Conservation (phyloP, 2,329 filamentous ascomycete species). For the Fragosphaeria purpurea region DNA sequence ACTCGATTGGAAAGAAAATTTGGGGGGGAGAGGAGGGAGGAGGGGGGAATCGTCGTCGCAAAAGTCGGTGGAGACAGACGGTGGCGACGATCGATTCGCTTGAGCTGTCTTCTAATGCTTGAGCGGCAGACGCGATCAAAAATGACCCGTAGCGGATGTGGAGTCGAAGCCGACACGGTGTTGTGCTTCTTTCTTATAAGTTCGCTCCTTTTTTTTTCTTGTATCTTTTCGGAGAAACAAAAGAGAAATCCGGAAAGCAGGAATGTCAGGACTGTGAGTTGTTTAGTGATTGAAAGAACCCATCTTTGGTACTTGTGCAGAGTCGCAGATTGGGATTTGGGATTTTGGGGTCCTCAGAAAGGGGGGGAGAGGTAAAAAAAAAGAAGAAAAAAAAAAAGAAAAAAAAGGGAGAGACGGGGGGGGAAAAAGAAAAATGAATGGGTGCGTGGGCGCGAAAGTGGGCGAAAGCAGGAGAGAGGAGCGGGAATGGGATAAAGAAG, state of each 20-base stretch:
- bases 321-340: conserved; percentile 2
- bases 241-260: background rate
- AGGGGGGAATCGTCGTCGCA: too few relatives aligned
- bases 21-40: too few relatives aligned
- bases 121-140: too few relatives aligned
- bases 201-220: background rate
- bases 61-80: too few relatives aligned
- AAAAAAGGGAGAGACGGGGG: background rate
- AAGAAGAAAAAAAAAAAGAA: background rate
- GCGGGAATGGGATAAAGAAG: background rate
- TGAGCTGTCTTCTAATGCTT: too few relatives aligned
- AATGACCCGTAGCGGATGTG: too few relatives aligned
- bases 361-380: background rate
- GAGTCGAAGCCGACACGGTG: too few relatives aligned
- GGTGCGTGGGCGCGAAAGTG: background rate
- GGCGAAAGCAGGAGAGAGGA: background rate
- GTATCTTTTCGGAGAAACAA: background rate
- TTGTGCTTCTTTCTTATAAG: too few relatives aligned
- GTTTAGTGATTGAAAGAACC: background rate
- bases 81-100: too few relatives aligned
- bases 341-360: background rate
- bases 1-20: background rate
- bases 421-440: background rate
- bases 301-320: background rate
- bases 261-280: background rate